A percentile compares a stretch with the other conserved stretches of the same genome.
Conservation (phyloP, 768 basidiomycete species). For the Xerocomellus intermedius region DNA sequence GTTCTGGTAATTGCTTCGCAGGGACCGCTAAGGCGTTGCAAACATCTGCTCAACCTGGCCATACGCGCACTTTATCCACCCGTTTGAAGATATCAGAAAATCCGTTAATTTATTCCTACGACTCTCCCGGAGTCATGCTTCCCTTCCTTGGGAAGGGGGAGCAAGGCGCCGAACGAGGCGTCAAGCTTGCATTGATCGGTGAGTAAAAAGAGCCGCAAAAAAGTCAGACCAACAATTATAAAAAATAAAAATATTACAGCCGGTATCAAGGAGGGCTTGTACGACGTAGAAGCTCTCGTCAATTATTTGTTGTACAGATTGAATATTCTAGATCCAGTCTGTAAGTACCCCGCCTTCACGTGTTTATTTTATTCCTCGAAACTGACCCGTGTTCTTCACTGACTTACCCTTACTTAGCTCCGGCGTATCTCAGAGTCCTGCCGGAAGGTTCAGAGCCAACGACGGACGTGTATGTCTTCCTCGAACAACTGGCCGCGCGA, state of each 20-base stretch:
- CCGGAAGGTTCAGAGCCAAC: conserved; percentile 56
- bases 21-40: conserved; percentile 85
- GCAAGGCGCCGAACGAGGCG: conserved; percentile 84
- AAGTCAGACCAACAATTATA: conserved; percentile 2
- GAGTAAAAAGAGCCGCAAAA: conserved; percentile 35
- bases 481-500: conserved; percentile 65
- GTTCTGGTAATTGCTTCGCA: conserved; percentile 25
- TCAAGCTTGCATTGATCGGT: conserved; percentile 94
- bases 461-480: conserved; percentile 60
- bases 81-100: conserved; percentile 79
- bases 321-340: conserved; percentile 69
- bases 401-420: conserved; percentile 41
- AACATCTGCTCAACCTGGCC: conserved; percentile 86
- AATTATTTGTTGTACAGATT: conserved; percentile 85
- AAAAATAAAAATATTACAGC: conserved; percentile 44
- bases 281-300: conserved; percentile 80
- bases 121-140: conserved; percentile 96
- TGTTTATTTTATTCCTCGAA: conserved; percentile 6
- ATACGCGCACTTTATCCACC: conserved; percentile 87
- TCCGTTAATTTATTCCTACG: conserved; percentile 89
- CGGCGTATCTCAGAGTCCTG: conserved; percentile 66
- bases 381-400: not conserved
- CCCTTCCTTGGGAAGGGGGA: conserved; percentile 88
- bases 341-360: conserved; percentile 42
- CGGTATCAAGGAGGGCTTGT: conserved; percentile 91